phyloP scores from a whole-genome alignment of 371 early-diverging fungal genomes.

The Rhizopus arrhizus region DNA sequence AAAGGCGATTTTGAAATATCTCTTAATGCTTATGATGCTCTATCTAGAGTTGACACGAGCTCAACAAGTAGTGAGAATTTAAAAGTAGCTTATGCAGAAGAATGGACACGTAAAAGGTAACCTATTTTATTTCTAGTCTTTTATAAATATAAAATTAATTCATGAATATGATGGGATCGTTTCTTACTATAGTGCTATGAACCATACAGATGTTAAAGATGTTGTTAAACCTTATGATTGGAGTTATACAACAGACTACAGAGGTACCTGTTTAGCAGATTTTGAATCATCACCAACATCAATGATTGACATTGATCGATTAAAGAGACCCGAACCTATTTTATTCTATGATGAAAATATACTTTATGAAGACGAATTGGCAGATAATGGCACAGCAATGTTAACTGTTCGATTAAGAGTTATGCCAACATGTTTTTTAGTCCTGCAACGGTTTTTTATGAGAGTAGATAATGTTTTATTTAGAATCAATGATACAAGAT shows the following conservation, averaged over 20 bases:
- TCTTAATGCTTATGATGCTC: slow-evolving; percentile 77
- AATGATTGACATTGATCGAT: slow-evolving; percentile 72
- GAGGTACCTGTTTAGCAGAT: slow-evolving; percentile 53
- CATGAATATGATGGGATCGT: not conserved
- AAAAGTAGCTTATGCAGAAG: slow-evolving; percentile 82
- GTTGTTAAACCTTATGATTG: slow-evolving; percentile 93
- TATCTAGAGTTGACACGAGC: slow-evolving; percentile 70
- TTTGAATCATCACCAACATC: slow-evolving; percentile 31
- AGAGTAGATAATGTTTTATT: slow-evolving; percentile 94
- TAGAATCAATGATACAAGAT: slow-evolving; percentile 83
- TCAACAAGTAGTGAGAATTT: slow-evolving; percentile 63
- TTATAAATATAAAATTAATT: not conserved
- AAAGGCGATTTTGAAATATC: slow-evolving; percentile 48
- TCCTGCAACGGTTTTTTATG: slow-evolving; percentile 86
- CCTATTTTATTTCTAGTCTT: not conserved
- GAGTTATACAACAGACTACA: slow-evolving; percentile 86
- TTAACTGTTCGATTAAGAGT: slow-evolving; percentile 86
- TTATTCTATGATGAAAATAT: slow-evolving; percentile 88
- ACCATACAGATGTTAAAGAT: slow-evolving; percentile 75
- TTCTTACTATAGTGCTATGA: slow-evolving; percentile 36
- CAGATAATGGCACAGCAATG: slow-evolving; percentile 90
- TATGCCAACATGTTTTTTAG: slow-evolving; percentile 89
- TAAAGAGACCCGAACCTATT: slow-evolving; percentile 82
- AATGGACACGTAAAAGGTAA: slow-evolving; percentile 82
- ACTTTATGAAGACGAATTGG: slow-evolving; percentile 94